Percentiles rank a stretch among this genome's conserved stretches.
phyloP scores from a whole-genome alignment of 208 protist genomes.

The Trypanosoma boissoni region DNA sequence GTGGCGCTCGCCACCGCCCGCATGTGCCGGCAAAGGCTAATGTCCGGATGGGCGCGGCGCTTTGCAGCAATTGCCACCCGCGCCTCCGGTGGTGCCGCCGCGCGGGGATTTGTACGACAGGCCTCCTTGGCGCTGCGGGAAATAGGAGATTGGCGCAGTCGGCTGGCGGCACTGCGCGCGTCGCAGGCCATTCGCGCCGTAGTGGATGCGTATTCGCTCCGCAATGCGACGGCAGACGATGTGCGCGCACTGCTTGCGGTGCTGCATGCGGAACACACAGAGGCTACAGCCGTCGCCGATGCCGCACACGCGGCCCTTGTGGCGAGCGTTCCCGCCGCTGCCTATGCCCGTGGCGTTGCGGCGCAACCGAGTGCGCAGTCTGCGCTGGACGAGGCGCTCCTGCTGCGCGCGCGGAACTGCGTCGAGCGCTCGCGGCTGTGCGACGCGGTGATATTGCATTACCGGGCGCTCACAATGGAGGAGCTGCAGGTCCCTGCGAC shows the following conservation, averaged over 20 bases:
- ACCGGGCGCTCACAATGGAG: conserved; percentile 47
- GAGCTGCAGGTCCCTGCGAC: conserved; percentile 54
- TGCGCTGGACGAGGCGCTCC: conserved; percentile 27
- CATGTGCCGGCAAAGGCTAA: conserved; percentile 3
- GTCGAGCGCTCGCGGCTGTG: conserved; percentile 33
- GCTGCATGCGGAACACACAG: conserved; percentile 21
- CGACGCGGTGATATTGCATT: conserved; percentile 36
- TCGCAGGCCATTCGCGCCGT: conserved; percentile 18
- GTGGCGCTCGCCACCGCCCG: background rate
- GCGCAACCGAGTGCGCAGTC: conserved; percentile 12
- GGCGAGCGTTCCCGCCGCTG: conserved; percentile 13
- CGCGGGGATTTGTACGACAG: too few species aligned
- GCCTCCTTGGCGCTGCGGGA: too few species aligned
- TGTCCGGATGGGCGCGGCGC: background rate
- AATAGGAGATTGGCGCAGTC: conserved; percentile 24
- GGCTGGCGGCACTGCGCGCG: conserved; percentile 13
- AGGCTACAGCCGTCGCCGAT: conserved; percentile 16
- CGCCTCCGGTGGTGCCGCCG: too few species aligned
- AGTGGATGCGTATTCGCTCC: conserved; percentile 23
- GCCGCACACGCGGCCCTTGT: conserved; percentile 12
- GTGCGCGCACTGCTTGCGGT: conserved; percentile 11
- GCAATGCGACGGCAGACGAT: background rate
- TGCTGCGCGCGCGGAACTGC: conserved; percentile 33
- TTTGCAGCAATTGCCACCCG: conserved; percentile 4
- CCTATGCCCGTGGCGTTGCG: conserved; percentile 2